phyloP scores from a whole-genome alignment of 83 land plant species.

The Thuja plicata region DNA sequence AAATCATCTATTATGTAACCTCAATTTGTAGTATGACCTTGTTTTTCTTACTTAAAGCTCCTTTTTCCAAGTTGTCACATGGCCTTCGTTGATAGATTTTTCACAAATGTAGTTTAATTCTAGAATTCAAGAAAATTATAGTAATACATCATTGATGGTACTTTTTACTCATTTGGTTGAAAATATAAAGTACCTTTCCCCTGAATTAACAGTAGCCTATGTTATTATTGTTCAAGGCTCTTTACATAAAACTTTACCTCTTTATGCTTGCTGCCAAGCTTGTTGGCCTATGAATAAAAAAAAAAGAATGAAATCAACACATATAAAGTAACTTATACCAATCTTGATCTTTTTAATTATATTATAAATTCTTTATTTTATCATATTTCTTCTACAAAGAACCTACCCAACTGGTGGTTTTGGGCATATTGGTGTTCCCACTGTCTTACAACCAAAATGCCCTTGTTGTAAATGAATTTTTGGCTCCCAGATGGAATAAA shows the following conservation, averaged over 20 bases:
- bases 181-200: background rate
- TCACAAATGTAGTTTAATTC: no score
- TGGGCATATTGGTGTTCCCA: no score
- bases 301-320: background rate
- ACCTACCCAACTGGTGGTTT: no score
- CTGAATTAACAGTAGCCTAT: background rate
- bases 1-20: background rate
- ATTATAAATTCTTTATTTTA: no score
- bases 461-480: conserved; percentile 68
- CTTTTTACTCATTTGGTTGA: background rate
- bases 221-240: background rate
- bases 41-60: background rate
- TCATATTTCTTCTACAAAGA: no score
- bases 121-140: no score
- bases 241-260: background rate
- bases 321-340: background rate
- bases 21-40: background rate
- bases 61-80: no score
- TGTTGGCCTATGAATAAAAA: background rate
- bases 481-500: conserved; percentile 53
- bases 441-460: conserved; percentile 58
- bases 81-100: no score
- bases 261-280: background rate
- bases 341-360: no score
- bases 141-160: no score